Conservation (phyloP, 768 basidiomycete genomes). For the Roridomyces roridus region DNA sequence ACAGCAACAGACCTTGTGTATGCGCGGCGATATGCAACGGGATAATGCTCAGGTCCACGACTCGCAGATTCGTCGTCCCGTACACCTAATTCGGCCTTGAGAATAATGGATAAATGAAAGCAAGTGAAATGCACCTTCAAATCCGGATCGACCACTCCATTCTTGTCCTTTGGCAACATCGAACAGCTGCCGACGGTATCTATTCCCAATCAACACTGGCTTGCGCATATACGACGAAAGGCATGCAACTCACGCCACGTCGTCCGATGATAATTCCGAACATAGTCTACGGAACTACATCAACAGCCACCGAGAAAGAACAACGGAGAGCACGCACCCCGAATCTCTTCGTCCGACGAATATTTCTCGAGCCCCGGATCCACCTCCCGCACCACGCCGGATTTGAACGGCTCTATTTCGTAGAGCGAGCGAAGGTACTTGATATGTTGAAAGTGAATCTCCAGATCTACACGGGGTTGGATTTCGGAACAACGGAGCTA, state of each 20-base stretch:
- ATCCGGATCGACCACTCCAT: constrained; percentile 57
- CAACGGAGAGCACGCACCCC: constrained; percentile 27
- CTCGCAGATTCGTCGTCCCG: constrained; percentile 59
- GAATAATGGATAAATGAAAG: no score
- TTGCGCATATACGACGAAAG: no score
- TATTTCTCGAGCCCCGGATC: constrained; percentile 40
- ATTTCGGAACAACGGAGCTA: no score
- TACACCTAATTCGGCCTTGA: no score
- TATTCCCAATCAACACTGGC: constrained; percentile 28
- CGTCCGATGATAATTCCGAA: constrained; percentile 29
- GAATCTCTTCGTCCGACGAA: constrained; percentile 41
- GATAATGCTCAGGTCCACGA: constrained; percentile 11
- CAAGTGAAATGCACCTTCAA: no score
- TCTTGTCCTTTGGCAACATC: constrained; percentile 58
- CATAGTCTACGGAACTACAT: constrained; percentile 1
- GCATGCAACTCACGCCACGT: constrained; percentile 36
- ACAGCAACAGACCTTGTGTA: constrained; percentile 23
- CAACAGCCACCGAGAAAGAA: neutral
- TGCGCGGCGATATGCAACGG: constrained; percentile 17
- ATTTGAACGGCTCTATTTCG: constrained; percentile 31
- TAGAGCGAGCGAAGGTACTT: constrained; percentile 36
- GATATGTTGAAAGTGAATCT: constrained; percentile 38
- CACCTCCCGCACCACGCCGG: constrained; percentile 29
- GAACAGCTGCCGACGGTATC: constrained; percentile 56
- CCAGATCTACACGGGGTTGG: constrained; percentile 41